A percentile compares a stretch with the other conserved stretches of the same genome.
Conservation (phyloP, 1,284 basidiomycete genomes). For the Heterobasidion occidentale region DNA sequence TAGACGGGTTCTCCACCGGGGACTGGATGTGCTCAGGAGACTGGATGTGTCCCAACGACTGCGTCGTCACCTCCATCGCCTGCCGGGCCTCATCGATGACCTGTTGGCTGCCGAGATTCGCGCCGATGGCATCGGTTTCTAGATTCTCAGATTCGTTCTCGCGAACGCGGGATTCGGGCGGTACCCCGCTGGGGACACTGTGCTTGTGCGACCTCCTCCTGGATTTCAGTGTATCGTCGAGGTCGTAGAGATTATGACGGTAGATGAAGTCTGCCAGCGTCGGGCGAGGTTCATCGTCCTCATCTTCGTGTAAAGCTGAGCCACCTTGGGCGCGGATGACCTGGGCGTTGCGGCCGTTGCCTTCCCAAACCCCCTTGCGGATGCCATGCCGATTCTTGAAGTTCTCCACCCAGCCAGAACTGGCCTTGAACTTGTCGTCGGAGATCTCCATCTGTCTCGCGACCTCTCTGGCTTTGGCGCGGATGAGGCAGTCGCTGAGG, state of each 20-base stretch:
- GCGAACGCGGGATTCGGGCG: too few species aligned
- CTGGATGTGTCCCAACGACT: background rate
- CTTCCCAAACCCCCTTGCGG: constrained; percentile 51
- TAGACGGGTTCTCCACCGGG: background rate
- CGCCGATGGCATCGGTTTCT: too few species aligned
- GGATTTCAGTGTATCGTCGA: constrained; percentile 4
- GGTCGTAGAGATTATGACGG: constrained; percentile 7
- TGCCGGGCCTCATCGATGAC: too few species aligned
- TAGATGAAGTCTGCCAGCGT: constrained; percentile 10
- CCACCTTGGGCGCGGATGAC: constrained; percentile 20
- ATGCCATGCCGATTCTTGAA: constrained; percentile 81
- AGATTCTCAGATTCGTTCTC: too few species aligned
- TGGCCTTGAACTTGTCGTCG: constrained; percentile 81
- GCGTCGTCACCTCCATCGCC: background rate
- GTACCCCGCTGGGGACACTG: too few species aligned
- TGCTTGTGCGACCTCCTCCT: background rate
- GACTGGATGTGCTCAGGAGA: background rate
- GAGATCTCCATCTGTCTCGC: constrained; percentile 49
- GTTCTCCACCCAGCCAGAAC: constrained; percentile 86
- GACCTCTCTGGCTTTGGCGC: constrained; percentile 62
- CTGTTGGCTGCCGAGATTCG: too few species aligned
- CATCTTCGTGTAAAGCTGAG: background rate
- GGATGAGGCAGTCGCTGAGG: constrained; percentile 68
- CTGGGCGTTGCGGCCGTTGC: constrained; percentile 23
- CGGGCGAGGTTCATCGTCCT: background rate